phyloP scores from a whole-genome alignment of 139 green algal species.

The Dunaliella primolecta region DNA sequence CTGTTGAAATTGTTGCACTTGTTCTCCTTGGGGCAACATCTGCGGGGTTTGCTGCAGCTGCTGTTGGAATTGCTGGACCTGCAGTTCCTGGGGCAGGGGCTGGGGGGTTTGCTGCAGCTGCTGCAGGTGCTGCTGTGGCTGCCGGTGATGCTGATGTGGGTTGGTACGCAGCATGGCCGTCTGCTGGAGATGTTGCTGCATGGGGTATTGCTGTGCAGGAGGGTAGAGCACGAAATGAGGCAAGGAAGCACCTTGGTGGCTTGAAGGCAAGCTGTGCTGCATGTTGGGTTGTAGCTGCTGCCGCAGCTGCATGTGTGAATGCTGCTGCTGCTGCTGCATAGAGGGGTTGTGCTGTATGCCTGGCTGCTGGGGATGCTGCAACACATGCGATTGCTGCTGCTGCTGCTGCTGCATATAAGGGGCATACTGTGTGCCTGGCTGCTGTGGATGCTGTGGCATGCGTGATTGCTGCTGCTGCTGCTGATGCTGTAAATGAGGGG shows the following conservation, averaged over 20 bases:
- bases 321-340: not conserved
- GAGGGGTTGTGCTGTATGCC: not conserved
- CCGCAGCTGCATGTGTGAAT: not conserved
- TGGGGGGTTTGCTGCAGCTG: not conserved
- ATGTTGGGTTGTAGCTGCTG: not conserved
- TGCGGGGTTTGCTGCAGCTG: slow-evolving; percentile 9
- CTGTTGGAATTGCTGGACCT: slow-evolving; percentile 11
- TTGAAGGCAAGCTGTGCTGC: not conserved
- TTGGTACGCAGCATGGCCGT: too few species aligned
- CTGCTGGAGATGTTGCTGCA: not conserved
- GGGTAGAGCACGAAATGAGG: not conserved
- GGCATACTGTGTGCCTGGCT: too few species aligned
- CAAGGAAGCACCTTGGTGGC: too few species aligned
- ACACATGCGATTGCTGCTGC: slow-evolving; percentile 1
- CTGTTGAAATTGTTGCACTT: not conserved
- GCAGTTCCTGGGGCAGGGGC: not conserved
- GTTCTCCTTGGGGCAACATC: not conserved
- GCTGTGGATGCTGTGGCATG: not conserved
- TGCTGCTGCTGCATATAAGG: too few species aligned
- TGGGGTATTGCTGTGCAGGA: not conserved
- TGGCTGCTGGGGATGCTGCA: slow-evolving; percentile 5
- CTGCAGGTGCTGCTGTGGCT: slow-evolving; percentile 1
- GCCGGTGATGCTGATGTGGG: slow-evolving; percentile 14
- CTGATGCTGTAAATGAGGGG: too few species aligned
- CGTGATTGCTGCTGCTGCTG: too few species aligned